Base-by-base conservation (phyloP, 345 rosid species). In the Pistacia vera region DNA sequence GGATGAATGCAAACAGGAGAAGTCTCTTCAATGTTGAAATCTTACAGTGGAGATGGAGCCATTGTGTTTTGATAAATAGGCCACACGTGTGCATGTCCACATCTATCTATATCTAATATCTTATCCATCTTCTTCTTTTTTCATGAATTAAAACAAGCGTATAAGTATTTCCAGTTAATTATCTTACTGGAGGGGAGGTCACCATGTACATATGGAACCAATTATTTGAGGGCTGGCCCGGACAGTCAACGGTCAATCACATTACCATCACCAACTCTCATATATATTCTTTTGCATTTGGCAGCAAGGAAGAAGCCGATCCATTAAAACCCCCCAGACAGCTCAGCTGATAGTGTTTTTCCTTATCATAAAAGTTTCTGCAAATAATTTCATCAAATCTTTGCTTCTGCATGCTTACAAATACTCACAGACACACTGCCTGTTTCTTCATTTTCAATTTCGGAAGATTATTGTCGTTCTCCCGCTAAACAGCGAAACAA, bases 61-160 rank as follows among this genome's bases (percentile, higher is more conserved):
- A 63, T 51, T 17, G 35, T 81, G 84, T 80, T 80, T 63, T 71
- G 81, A 52, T 44, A 58, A 70, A 71, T 8, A 61, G 71, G 18
- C 75, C 77, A 74, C 86, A 74, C 84, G 83, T 83, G 84, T 83
- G 84, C 81, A 78, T 78, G 82, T 78, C 67, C 74, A 55, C 28
- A 66, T 77, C 46, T 73, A 6, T 33, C 73, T 58, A 57, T 60
- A 22, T 68, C 12, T n/a, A 69, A 56, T 41, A 75, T 79, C 77
- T 71, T 52, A 66, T 73, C 63, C 41, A 38, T 8, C 75, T n/a
- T 14, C 18, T 8, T 35, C n/a, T 41, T 41, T 41, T 41, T 41
- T 6, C 46, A 41, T 41, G 46, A 7, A 41, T 41, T 41, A 41
- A 30, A 30, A 30, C 33, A 30, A 30, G 3, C 33, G 33, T 30